These are phyloP conservation scores for Tolypocladium sp. DNA, from an alignment of 2,329 filamentous ascomycete species.

Conservation along the genomic window DNA sequence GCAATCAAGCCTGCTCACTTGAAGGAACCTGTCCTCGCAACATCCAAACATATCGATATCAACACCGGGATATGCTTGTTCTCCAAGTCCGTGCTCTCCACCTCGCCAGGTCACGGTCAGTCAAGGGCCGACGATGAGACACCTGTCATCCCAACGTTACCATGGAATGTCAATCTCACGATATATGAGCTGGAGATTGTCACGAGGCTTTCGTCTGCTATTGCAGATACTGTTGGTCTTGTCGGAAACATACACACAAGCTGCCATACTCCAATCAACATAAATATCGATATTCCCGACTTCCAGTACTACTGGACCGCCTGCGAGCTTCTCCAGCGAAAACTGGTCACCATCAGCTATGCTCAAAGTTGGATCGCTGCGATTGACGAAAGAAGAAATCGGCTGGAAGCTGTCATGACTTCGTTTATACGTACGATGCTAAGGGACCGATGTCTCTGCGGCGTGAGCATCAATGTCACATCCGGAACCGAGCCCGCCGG, in stretches of 20 bases:
- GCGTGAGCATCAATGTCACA: background rate
- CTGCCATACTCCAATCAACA: background rate
- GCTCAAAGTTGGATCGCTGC: background rate
- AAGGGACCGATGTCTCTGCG: background rate
- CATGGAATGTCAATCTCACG: background rate
- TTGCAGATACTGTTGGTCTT: background rate
- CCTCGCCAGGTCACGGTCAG: background rate
- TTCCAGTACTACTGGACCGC: slow-evolving; percentile 1
- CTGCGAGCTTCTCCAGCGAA: background rate
- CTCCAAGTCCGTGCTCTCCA: background rate
- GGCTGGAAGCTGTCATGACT: background rate
- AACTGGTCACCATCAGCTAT: background rate
- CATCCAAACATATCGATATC: background rate
- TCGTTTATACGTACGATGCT: background rate
- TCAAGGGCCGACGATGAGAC: background rate
- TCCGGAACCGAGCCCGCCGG: background rate
- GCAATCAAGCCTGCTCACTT: background rate
- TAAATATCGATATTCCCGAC: background rate
- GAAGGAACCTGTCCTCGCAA: background rate
- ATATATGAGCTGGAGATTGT: background rate
- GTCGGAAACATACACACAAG: background rate
- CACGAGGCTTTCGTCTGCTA: background rate
- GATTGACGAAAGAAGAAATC: background rate
- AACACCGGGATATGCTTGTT: background rate
- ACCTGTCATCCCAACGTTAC: background rate